Evolutionary conservation across 202 grass and related monocot species (phyloP), one percentile per base, ranked within the genome.

Genomic region (Schoenoplectus triqueter): DNA sequence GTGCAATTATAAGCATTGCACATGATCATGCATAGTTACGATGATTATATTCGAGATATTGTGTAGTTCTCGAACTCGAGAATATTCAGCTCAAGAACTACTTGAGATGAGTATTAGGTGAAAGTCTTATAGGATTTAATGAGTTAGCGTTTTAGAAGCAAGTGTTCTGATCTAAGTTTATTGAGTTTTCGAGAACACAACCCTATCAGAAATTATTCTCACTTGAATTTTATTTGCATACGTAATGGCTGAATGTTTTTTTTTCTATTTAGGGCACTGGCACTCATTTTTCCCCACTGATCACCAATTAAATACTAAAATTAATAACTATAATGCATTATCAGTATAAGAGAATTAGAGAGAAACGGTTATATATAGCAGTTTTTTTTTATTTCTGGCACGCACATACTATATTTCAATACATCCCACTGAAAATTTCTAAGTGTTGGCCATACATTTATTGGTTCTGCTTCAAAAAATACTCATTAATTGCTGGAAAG

Each of bases 401-500:
- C 5, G 13, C 40, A 14, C 64, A 67, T 1, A 40, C 31, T 31
- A 31, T 31, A 31, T 67, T 41, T 41, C 3, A 8, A 67, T 67
- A 3, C 22, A 3, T 39, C 64, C 1, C 31, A 67, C 3, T 41
- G 8, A 67, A 13, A 67, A 31, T 67, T 67, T 67, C 64, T 22
- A 67, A 67, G 64, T 41, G 64, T 67, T 67, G 5, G 2, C 13
- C 40, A 40, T 67, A 0, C 20, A 40, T 41, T 3, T 31, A 31
- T 31, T 31, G 31, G 31, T 31, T 31, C 31, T 31, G 31, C 31
- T 31, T 31, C 31, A 31, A 31, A 31, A 31, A 31, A 31, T 5
- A 67, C 3, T 67, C 64, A 67, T 67, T 67, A 67, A 67, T 40
- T 67, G 64, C 10, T 10, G 3, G 3, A 67, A 67, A 67, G 64